phyloP scores from a whole-genome alignment of 2,329 filamentous ascomycete genomes.

The Fusarium pininemorale region DNA sequence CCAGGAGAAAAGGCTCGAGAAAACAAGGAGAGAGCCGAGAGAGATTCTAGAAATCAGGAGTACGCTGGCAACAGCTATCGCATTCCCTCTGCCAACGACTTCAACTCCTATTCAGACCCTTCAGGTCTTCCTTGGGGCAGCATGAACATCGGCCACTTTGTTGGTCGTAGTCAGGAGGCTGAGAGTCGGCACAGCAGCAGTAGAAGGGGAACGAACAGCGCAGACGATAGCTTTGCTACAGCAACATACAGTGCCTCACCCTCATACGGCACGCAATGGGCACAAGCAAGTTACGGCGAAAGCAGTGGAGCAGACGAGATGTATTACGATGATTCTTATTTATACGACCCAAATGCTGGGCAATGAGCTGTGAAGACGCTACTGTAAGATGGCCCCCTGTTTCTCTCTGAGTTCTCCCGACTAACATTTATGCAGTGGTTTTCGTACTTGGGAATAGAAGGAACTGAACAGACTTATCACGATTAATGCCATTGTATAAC shows the following conservation, averaged over 20 bases:
- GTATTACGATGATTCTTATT: conserved; percentile 46
- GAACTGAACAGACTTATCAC: conserved; percentile 12
- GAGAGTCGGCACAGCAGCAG: conserved; percentile 56
- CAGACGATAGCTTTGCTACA: conserved; percentile 47
- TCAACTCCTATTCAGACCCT: conserved; percentile 59
- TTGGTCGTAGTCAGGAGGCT: conserved; percentile 61
- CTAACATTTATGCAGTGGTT: conserved; percentile 10
- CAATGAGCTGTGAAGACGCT: conserved; percentile 17
- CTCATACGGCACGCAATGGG: conserved; percentile 37
- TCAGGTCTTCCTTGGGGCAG: conserved; percentile 79
- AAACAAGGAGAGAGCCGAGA: conserved; percentile 71
- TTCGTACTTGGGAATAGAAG: conserved; percentile 7
- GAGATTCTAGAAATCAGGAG: conserved; percentile 70
- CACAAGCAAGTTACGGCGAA: conserved; percentile 47
- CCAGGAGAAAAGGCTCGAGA: conserved; percentile 76
- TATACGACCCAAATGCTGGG: conserved; percentile 39
- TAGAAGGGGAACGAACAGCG: conserved; percentile 48
- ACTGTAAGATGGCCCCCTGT: conserved; percentile 14
- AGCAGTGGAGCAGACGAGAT: conserved; percentile 48
- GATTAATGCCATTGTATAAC: conserved; percentile 33
- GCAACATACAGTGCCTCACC: conserved; percentile 41
- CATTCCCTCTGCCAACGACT: conserved; percentile 66
- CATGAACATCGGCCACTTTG: conserved; percentile 66
- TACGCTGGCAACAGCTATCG: conserved; percentile 72
- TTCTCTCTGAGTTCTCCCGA: background rate